phyloP scores from a whole-genome alignment of 139 green algal genomes.

The Chlamydomonas eustigma region DNA sequence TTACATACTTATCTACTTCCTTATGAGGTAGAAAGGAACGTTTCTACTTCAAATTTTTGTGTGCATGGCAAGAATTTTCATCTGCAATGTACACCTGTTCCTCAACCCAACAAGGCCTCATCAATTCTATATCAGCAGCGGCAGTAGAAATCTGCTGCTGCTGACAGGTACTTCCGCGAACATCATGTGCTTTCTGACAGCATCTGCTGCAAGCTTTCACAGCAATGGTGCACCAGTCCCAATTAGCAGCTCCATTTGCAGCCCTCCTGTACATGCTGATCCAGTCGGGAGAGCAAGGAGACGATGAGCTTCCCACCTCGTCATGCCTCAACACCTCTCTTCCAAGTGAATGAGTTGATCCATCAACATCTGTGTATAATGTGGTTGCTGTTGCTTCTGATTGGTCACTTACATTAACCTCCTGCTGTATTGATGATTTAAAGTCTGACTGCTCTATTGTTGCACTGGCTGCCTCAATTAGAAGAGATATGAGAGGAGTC shows the following conservation, averaged over 20 bases:
- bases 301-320: too few species aligned
- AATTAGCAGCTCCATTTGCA: conserved; percentile 41
- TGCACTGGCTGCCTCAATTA: conserved; percentile 51
- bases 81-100: conserved; percentile 43
- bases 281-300: too few species aligned
- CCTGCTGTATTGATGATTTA: too few species aligned
- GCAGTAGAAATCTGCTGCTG: too few species aligned
- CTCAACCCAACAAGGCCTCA: conserved; percentile 29
- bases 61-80: conserved; percentile 46
- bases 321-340: too few species aligned
- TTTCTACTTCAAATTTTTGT: too few species aligned
- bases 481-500: conserved; percentile 48
- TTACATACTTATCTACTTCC: too few species aligned
- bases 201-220: conserved; percentile 43
- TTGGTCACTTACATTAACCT: too few species aligned
- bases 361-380: neutral
- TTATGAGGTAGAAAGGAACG: too few species aligned
- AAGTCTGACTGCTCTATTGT: too few species aligned
- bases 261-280: neutral
- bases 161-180: neutral
- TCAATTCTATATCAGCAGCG: too few species aligned
- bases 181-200: neutral
- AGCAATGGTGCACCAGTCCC: conserved; percentile 59
- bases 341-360: too few species aligned
- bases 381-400: neutral